phyloP scores from a whole-genome alignment of 148 eudicot species.

The Rhododendron griersonianum region DNA sequence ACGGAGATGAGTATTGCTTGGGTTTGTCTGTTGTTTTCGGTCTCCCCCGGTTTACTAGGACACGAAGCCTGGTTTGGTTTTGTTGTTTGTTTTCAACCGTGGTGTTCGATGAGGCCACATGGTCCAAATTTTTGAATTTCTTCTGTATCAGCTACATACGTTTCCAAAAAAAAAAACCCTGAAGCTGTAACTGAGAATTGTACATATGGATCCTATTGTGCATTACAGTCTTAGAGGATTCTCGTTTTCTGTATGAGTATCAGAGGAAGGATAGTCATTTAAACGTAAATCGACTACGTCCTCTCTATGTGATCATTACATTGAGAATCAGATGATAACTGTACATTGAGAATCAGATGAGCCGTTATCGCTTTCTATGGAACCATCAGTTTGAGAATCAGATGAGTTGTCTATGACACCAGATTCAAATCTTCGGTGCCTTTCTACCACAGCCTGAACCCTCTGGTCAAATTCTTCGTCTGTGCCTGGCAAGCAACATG shows the following conservation, averaged over 20 bases:
- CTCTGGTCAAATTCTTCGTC: constrained; percentile 58
- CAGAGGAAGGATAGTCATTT: not conserved
- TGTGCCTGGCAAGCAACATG: constrained; percentile 63
- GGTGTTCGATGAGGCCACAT: not conserved
- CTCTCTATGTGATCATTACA: not conserved
- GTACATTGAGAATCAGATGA: not conserved
- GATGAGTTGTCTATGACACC: constrained; percentile 23
- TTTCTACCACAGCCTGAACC: constrained; percentile 59
- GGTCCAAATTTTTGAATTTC: no score
- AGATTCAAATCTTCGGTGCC: constrained; percentile 63
- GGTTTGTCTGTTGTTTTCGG: not conserved
- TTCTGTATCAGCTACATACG: not conserved
- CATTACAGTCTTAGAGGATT: not conserved
- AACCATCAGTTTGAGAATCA: constrained; percentile 11
- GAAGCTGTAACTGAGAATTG: not conserved
- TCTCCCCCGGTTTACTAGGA: not conserved
- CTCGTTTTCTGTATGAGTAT: not conserved
- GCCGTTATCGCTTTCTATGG: not conserved
- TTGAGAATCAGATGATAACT: not conserved
- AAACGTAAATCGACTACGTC: not conserved
- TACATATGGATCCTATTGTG: not conserved
- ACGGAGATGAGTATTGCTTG: not conserved
- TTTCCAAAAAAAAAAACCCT: not conserved
- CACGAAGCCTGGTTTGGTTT: not conserved
- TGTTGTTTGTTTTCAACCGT: not conserved